These are phyloP conservation scores for Boletus sp. DNA, from an alignment of 768 basidiomycete genomes.

Conservation along the genomic window DNA sequence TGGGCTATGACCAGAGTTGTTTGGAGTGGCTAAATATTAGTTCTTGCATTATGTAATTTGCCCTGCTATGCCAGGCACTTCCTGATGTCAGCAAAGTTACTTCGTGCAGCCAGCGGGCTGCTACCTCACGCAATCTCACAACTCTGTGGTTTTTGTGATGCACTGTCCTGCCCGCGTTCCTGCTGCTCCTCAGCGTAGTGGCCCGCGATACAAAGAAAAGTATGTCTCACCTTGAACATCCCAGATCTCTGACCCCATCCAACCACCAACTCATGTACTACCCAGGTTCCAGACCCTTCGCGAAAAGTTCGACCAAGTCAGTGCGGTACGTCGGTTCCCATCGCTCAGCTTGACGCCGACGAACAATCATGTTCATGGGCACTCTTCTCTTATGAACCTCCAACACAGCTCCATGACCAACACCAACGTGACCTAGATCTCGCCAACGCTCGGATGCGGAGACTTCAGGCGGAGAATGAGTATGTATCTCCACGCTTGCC, in stretches of 20 bases:
- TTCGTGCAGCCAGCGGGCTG: too few species aligned
- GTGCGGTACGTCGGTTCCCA: constrained; percentile 19
- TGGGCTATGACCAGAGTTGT: too few species aligned
- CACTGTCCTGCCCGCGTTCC: constrained; percentile 6
- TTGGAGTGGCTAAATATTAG: too few species aligned
- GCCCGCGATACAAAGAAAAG: constrained; percentile 33
- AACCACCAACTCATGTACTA: neutral
- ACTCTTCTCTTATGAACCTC: neutral
- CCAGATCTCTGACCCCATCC: neutral
- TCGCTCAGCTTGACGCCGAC: neutral
- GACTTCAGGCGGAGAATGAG: constrained; percentile 33
- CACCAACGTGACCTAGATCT: constrained; percentile 26
- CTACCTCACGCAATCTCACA: too few species aligned
- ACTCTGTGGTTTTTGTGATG: too few species aligned
- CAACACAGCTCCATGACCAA: constrained; percentile 20
- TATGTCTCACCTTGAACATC: constrained; percentile 1
- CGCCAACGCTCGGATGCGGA: constrained; percentile 28
- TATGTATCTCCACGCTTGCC: constrained; percentile 7
- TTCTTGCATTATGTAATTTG: too few species aligned
- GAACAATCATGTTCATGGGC: neutral
- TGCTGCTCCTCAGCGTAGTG: constrained; percentile 15
- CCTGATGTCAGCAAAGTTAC: too few species aligned
- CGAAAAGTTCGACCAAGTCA: constrained; percentile 34
- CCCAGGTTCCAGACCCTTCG: constrained; percentile 29
- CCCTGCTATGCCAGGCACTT: too few species aligned